These are phyloP conservation scores for Posidonia oceanica DNA, from an alignment of 116 monocot species.

Conservation along the genomic window DNA sequence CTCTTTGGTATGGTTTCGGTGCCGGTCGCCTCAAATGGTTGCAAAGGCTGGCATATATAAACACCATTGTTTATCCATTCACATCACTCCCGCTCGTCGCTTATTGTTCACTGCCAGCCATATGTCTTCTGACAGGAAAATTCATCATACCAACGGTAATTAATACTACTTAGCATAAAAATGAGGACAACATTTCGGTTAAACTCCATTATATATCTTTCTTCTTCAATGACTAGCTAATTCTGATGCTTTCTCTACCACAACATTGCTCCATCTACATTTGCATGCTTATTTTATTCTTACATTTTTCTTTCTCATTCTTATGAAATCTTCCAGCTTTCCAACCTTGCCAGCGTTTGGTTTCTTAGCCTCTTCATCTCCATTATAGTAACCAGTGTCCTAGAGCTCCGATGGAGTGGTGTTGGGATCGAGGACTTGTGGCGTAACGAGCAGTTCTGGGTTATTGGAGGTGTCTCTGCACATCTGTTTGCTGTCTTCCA, in stretches of 20 bases:
- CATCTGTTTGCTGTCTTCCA: conserved; percentile 86
- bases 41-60: conserved; percentile 58
- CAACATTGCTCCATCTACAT: not conserved
- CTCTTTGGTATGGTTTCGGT: conserved; percentile 71
- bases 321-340: conserved; percentile 29
- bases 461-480: conserved; percentile 73
- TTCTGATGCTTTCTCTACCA: not conserved
- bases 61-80: conserved; percentile 82
- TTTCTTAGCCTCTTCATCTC: conserved; percentile 72
- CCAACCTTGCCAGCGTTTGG: conserved; percentile 58
- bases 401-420: conserved; percentile 73
- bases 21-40: conserved; percentile 77
- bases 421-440: conserved; percentile 75
- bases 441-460: conserved; percentile 90
- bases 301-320: too few relatives aligned
- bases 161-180: not conserved
- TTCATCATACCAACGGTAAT: conserved; percentile 85
- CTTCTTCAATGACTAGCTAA: too few relatives aligned
- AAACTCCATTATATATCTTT: too few relatives aligned
- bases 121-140: conserved; percentile 72
- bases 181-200: not conserved
- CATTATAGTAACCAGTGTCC: conserved; percentile 62
- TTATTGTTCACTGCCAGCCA: conserved; percentile 64
- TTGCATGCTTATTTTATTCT: not conserved
- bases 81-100: conserved; percentile 71